A percentile compares a stretch with the other conserved stretches of the same genome.
These are phyloP conservation scores for Phylloporus sp. DNA, from an alignment of 768 basidiomycete genomes.

Conservation along the genomic window DNA sequence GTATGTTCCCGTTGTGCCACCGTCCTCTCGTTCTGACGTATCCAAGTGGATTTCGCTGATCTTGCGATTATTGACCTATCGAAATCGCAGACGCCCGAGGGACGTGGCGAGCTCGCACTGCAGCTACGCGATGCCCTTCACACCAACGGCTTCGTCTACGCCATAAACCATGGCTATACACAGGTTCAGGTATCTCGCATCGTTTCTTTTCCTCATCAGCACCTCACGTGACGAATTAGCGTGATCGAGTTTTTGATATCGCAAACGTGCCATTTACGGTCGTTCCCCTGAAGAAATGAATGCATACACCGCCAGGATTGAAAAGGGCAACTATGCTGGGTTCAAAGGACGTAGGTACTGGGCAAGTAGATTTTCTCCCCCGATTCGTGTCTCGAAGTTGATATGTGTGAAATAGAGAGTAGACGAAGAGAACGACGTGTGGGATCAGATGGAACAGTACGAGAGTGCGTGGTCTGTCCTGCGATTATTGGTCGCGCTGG, in stretches of 20 bases:
- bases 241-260: slow-evolving; percentile 37
- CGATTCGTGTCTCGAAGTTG: neutral
- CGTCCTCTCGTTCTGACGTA: slow-evolving; percentile 15
- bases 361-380: slow-evolving; percentile 26
- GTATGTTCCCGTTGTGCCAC: slow-evolving; percentile 20
- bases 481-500: no score
- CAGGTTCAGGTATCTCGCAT: slow-evolving; percentile 30
- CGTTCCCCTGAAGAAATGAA: slow-evolving; percentile 38
- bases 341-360: slow-evolving; percentile 47
- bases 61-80: slow-evolving; percentile 49
- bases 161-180: slow-evolving; percentile 9
- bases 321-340: slow-evolving; percentile 43
- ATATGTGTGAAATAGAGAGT: slow-evolving; percentile 38
- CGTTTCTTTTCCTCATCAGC: neutral
- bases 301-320: slow-evolving; percentile 34
- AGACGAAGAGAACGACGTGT: slow-evolving; percentile 42
- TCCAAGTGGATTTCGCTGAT: slow-evolving; percentile 44
- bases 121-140: slow-evolving; percentile 44
- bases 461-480: slow-evolving; percentile 36
- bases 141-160: slow-evolving; percentile 37
- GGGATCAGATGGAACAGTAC: slow-evolving; percentile 59
- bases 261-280: slow-evolving; percentile 30
- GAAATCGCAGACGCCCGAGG: slow-evolving; percentile 35
- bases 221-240: slow-evolving; percentile 26
- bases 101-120: slow-evolving; percentile 34